Percentiles rank a stretch among this genome's conserved stretches.
phyloP scores from a whole-genome alignment of 2,329 filamentous ascomycete genomes.

The Apiospora saccharicola region DNA sequence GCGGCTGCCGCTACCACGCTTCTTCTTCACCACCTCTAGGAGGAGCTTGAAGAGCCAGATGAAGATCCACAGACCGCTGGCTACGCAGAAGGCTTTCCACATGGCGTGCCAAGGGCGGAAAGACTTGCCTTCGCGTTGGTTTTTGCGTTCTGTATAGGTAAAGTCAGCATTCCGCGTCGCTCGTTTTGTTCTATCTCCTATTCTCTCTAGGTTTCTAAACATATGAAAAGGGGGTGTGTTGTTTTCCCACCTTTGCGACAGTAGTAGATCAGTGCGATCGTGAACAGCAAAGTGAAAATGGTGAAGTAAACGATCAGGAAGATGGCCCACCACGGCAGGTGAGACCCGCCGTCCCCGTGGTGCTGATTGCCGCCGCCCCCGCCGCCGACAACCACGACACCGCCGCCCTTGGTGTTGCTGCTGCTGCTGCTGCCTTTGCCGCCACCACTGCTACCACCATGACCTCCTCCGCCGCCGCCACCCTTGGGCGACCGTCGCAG shows the following conservation, averaged over 20 bases:
- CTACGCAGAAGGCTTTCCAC: constrained; percentile 32
- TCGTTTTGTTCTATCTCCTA: neutral
- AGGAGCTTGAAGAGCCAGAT: constrained; percentile 29
- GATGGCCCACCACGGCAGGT: constrained; percentile 26
- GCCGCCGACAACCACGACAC: neutral
- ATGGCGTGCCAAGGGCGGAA: constrained; percentile 28
- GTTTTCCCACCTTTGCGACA: constrained; percentile 20
- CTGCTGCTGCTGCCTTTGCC: neutral
- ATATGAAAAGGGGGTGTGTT: neutral
- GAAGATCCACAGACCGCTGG: constrained; percentile 30
- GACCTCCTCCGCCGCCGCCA: neutral
- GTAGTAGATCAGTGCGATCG: constrained; percentile 17
- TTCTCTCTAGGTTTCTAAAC: neutral
- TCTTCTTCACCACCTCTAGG: neutral
- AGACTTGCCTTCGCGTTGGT: constrained; percentile 21
- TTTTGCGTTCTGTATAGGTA: constrained; percentile 26
- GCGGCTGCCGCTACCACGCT: neutral
- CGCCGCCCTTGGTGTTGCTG: neutral
- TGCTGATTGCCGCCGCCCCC: neutral
- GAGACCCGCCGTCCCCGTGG: neutral
- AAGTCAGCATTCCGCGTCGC: neutral
- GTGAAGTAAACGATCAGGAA: constrained; percentile 23
- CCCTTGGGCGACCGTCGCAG: constrained; percentile 25
- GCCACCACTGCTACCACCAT: neutral
- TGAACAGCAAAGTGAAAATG: constrained; percentile 16